These are phyloP conservation scores for Ceratocystis alfenasii DNA, from an alignment of 2,329 filamentous ascomycete genomes.

Conservation along the genomic window DNA sequence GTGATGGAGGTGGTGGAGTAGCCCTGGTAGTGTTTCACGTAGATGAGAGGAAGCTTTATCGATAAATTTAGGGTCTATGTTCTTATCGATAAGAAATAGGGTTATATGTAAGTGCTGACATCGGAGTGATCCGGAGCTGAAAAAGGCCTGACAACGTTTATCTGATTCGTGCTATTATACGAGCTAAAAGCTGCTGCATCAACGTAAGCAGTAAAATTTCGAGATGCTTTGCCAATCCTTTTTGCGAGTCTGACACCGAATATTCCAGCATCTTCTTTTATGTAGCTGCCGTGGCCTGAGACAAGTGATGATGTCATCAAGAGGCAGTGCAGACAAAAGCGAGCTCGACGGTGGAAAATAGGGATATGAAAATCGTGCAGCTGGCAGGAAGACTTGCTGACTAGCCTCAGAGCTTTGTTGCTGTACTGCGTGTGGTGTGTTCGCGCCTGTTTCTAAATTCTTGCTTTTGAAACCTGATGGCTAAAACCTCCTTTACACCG, in stretches of 20 bases:
- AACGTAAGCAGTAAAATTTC: no score
- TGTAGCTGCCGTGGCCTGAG: background rate
- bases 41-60: background rate
- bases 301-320: constrained; percentile 1
- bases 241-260: background rate
- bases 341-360: background rate
- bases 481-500: constrained; percentile 7
- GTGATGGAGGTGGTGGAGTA: background rate
- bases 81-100: background rate
- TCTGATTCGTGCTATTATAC: no score
- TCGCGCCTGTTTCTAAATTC: background rate
- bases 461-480: background rate
- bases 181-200: no score
- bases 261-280: background rate
- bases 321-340: background rate
- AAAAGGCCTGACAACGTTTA: no score
- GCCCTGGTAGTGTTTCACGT: background rate
- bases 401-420: background rate
- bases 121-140: background rate
- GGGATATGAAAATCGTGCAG: background rate
- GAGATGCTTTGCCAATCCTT: background rate
- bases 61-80: no score
- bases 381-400: background rate
- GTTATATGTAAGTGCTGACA: background rate
- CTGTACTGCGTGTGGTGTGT: background rate